A percentile compares a stretch with the other conserved stretches of the same genome.
phyloP scores from a whole-genome alignment of 768 basidiomycete genomes.

The Asterophora lycoperdoides region DNA sequence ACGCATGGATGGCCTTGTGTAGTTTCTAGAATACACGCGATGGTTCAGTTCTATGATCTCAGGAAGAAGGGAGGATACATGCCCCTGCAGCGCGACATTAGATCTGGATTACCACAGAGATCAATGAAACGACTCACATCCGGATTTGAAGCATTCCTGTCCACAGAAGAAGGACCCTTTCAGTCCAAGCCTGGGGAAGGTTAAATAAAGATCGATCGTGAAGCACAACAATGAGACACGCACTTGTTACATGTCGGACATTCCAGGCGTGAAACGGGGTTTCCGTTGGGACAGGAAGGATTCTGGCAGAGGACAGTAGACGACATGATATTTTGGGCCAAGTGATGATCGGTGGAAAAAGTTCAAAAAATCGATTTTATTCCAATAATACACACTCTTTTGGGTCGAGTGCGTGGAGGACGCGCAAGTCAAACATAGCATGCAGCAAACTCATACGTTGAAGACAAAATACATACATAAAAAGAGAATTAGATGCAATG shows the following conservation, averaged over 20 bases:
- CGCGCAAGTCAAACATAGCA: neutral
- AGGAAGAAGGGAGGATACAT: slow-evolving; percentile 12
- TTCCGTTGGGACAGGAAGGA: slow-evolving; percentile 67
- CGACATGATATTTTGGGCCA: slow-evolving; percentile 13
- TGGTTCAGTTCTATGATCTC: neutral
- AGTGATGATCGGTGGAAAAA: slow-evolving; percentile 1
- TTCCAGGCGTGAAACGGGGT: slow-evolving; percentile 82
- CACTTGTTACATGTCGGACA: slow-evolving; percentile 95
- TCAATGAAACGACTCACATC: slow-evolving; percentile 56
- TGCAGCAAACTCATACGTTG: slow-evolving; percentile 4
- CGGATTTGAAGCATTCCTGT: slow-evolving; percentile 94
- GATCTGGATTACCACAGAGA: neutral
- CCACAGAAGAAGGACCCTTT: slow-evolving; percentile 87
- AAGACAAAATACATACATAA: slow-evolving; percentile 11
- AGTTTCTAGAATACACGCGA: slow-evolving; percentile 52
- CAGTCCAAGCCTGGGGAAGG: slow-evolving; percentile 60
- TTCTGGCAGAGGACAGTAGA: slow-evolving; percentile 58
- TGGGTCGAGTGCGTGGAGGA: neutral
- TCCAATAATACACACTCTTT: neutral
- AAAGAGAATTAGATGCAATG: slow-evolving; percentile 11
- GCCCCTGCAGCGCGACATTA: slow-evolving; percentile 19
- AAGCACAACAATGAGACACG: slow-evolving; percentile 21
- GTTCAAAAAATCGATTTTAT: slow-evolving; percentile 5
- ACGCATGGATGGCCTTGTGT: slow-evolving; percentile 73
- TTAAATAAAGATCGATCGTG: slow-evolving; percentile 14